These are phyloP conservation scores for Begonia loranthoides DNA, from an alignment of 306 rosid genomes.

Conservation along the genomic window DNA sequence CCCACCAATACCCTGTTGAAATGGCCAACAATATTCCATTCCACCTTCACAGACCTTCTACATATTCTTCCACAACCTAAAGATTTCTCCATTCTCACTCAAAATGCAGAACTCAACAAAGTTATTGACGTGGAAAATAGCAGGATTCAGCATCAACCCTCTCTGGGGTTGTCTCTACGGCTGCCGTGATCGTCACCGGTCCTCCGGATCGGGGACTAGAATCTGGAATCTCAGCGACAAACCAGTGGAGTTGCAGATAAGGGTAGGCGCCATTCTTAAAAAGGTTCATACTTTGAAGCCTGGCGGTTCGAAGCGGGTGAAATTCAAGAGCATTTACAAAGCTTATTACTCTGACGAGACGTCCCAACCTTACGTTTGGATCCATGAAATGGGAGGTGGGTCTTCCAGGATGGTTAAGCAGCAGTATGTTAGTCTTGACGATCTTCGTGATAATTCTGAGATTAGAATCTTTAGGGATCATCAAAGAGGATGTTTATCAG, in stretches of 20 bases:
- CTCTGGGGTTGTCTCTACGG: conserved; percentile 71
- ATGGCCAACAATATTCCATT: conserved; percentile 21
- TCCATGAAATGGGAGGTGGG: conserved; percentile 60
- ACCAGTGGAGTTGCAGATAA: conserved; percentile 84
- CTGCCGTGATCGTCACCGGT: conserved; percentile 49
- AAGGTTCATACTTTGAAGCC: conserved; percentile 71
- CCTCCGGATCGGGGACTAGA: conserved; percentile 66
- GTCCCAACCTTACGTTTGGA: conserved; percentile 87
- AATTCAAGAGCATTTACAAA: conserved; percentile 75
- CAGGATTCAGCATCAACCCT: conserved; percentile 1
- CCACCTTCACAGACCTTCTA: neutral
- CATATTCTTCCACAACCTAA: too few relatives aligned
- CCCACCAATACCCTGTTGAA: conserved; percentile 42
- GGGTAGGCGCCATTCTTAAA: conserved; percentile 85
- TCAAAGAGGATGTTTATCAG: conserved; percentile 65
- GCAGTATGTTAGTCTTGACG: conserved; percentile 83
- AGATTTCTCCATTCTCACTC: neutral
- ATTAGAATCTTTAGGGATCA: conserved; percentile 87
- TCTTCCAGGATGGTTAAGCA: conserved; percentile 83
- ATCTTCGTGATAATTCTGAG: conserved; percentile 65
- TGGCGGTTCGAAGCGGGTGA: conserved; percentile 73
- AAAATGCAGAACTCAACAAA: too few relatives aligned
- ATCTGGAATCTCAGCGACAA: conserved; percentile 83
- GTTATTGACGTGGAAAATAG: too few relatives aligned
- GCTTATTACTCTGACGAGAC: conserved; percentile 74